Percentiles rank a stretch among this genome's conserved stretches.
phyloP scores from a whole-genome alignment of 1,284 basidiomycete species.

The Irpex sp. region DNA sequence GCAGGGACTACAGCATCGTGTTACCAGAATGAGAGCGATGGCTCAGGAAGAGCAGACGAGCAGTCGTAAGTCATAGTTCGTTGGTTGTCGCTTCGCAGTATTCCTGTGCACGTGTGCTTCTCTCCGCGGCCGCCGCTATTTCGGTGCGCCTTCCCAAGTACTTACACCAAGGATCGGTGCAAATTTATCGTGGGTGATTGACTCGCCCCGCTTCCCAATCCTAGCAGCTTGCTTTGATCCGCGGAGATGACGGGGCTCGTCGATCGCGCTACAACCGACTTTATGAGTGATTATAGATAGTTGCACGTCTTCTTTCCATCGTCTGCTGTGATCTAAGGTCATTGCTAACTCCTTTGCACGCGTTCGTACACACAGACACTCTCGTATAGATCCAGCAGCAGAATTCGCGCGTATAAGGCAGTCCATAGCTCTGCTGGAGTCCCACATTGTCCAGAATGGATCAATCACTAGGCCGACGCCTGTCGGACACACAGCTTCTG shows the following conservation, averaged over 20 bases:
- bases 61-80: conserved; percentile 21
- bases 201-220: neutral
- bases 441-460: conserved; percentile 50
- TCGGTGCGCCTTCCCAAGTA: neutral
- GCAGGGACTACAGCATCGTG: conserved; percentile 70
- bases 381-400: conserved; percentile 63
- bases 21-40: conserved; percentile 47
- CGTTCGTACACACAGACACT: conserved; percentile 29
- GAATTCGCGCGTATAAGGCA: conserved; percentile 73
- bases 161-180: neutral
- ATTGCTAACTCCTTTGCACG: conserved; percentile 15
- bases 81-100: neutral
- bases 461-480: neutral
- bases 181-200: neutral
- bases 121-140: neutral
- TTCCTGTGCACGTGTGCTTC: neutral
- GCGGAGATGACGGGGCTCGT: neutral
- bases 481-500: neutral
- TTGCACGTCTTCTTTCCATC: neutral
- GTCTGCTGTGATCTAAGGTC: neutral
- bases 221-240: neutral
- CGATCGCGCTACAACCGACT: neutral
- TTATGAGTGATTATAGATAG: neutral
- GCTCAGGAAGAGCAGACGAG: conserved; percentile 48
- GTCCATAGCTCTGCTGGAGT: conserved; percentile 67